Percentiles rank a stretch among this genome's conserved stretches.
phyloP scores from a whole-genome alignment of 306 rosid genomes.

The Cucurbita argyrosperma region DNA sequence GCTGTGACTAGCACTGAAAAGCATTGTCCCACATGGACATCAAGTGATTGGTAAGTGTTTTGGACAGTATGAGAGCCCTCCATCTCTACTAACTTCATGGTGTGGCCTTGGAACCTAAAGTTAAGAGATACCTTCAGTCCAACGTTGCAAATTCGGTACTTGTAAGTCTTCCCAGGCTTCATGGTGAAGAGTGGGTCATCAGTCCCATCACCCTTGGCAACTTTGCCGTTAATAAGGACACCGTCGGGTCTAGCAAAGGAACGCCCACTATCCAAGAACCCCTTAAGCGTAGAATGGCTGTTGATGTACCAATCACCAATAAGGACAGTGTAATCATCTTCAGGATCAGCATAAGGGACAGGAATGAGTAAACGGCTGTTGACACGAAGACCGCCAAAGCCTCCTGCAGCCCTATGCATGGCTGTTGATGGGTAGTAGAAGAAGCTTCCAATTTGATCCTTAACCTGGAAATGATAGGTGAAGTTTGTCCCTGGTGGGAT shows the following conservation, averaged over 20 bases:
- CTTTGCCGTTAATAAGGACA: constrained; percentile 60
- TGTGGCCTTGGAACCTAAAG: constrained; percentile 61
- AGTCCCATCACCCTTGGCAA: constrained; percentile 34
- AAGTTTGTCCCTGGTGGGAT: constrained; percentile 46
- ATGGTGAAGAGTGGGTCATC: constrained; percentile 61
- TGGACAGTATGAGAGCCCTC: constrained; percentile 85
- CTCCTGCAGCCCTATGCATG: constrained; percentile 22
- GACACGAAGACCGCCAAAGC: constrained; percentile 48
- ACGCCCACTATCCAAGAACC: constrained; percentile 40
- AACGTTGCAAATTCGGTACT: constrained; percentile 58
- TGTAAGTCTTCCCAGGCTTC: constrained; percentile 66
- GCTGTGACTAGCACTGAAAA: constrained; percentile 50
- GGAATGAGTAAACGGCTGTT: constrained; percentile 65
- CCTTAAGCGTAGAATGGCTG: constrained; percentile 33
- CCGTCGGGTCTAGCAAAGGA: constrained; percentile 47
- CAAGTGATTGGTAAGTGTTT: constrained; percentile 51
- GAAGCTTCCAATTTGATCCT: constrained; percentile 38
- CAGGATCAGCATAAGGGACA: constrained; percentile 64
- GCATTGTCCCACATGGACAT: constrained; percentile 67
- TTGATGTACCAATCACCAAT: constrained; percentile 75
- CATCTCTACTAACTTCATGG: constrained; percentile 54
- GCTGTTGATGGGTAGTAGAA: not conserved
- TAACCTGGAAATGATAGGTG: constrained; percentile 60
- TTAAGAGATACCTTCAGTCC: constrained; percentile 55
- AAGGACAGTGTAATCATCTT: constrained; percentile 69